Base-by-base conservation (phyloP, 495 filamentous ascomycete genomes). In the Penicillium lividum region DNA sequence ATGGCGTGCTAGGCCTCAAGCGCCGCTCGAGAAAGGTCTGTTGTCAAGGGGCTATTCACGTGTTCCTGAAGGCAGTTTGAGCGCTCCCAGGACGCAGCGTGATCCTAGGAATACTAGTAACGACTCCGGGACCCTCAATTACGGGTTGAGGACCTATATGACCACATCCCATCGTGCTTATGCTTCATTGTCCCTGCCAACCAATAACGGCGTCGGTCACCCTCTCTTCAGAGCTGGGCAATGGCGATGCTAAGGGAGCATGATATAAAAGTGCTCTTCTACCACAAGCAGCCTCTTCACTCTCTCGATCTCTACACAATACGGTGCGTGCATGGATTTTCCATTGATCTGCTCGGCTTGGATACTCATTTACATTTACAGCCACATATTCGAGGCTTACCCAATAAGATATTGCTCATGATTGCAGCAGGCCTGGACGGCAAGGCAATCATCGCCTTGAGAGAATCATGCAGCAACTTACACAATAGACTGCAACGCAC, bases 311-410 rank as follows among this genome's bases (percentile, higher is more conserved):
- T 40, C 36, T n/a, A n/a, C 36, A 40, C 36, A 40, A n/a, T 7
- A 40, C n/a, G 36, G 38, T 11, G 48, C 60, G 43, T 53, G 0
- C 31, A 40, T 47, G 51, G 34, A 34, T 57, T 45, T 27, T 44
- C 42, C 44, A 44, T 18, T 28, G 43, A 18, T 18, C 38, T 18
- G 53, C 13, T 25, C 38, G 15, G 8, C 6, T 40, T 40, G 36
- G 22, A 40, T 40, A 40, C 36, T n/a, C 3, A 40, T 40, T 3
- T 40, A n/a, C 36, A n/a, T 1, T 47, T 52, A 16, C 50, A 34
- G 30, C 50, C 50, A 11, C 18, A 28, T 27, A 7, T 33, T 18
- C 22, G 50, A 40, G 50, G 31, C 40, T 40, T 7, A 7, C 28
- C 30, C 4, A 38, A 52, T 31, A 30, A 38, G 13, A 25, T 47